Base-by-base conservation (phyloP, 176 grass and related monocot species). In the Oryza meridionalis region DNA sequence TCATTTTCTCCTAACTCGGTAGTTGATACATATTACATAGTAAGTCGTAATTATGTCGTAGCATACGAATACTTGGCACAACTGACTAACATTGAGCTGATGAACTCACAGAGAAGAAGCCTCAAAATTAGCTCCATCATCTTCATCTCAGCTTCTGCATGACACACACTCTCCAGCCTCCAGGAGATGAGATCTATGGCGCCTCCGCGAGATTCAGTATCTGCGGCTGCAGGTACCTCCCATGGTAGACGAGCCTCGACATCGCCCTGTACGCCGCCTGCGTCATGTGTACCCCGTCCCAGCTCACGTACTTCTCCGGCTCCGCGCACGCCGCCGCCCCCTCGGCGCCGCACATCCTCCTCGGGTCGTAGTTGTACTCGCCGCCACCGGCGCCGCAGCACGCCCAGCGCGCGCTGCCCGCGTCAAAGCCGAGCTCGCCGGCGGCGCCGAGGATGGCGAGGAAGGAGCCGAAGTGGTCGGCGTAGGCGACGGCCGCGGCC, bases 201-300 rank as follows among this genome's bases (percentile, higher is more conserved):
- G n/a, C 21, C 37, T 69, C 49, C 1, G 33, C 38, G 84, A 90
- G 83, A 22, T 29, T 75, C 29, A 84, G 84, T 76, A 90, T 84
- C 84, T 87, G 89, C 13, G 89, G 89, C 63, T 87, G 40, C 76
- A 90, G 84, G 76, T 84, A 90, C 40, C 33, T 65, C 11, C 84
- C 89, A 17, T 87, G 80, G 69, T 87, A 90, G 75, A 90, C 44
- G 75, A 90, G 84, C 64, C 50, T 87, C 13, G 80, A 75, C 89
- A 90, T 90, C 5, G 64, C 76, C 84, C 72, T 80, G 84, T 99
- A 99, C 12, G 93, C 96, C 16, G 89, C 91, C 75, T 99, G 86
- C 1, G 96, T 99, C 72, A 96, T 87, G 90, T 99, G 96, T n/a
- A 96, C 82, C 33, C 96, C 96, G 32, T 96, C 96, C 96, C 96